Evolutionary conservation across 495 filamentous ascomycete species (phyloP).

Genomic region (Eremomyces bilateralis): DNA sequence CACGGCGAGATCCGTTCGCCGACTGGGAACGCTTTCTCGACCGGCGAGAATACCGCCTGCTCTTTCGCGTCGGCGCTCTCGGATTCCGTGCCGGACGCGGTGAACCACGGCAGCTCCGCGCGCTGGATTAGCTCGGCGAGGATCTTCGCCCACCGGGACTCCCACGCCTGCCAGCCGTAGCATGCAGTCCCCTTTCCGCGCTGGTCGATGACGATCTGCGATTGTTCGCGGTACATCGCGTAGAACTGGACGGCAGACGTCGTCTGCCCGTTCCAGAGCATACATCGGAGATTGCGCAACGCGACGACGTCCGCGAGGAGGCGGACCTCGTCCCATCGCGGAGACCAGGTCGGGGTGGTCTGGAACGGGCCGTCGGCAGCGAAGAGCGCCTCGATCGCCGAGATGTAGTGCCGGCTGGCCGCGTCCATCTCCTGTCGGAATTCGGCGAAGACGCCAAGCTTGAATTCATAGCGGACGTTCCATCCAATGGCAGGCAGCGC

Average conservation of each 20-base stretch:
- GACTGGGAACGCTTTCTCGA: constrained; percentile 45
- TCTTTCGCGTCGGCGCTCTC: constrained; percentile 2
- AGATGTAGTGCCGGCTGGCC: constrained; percentile 60
- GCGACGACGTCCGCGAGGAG: constrained; percentile 59
- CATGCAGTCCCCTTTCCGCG: constrained; percentile 61
- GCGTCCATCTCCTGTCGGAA: constrained; percentile 79
- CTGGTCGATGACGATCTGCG: constrained; percentile 54
- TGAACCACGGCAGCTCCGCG: constrained; percentile 22
- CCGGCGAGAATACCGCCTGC: constrained; percentile 29
- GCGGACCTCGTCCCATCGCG: constrained; percentile 67
- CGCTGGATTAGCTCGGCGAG: constrained; percentile 64
- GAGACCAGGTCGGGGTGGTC: constrained; percentile 66
- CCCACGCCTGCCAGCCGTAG: constrained; percentile 78
- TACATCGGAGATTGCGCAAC: constrained; percentile 55
- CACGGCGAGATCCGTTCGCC: constrained; percentile 48
- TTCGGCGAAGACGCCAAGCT: constrained; percentile 72
- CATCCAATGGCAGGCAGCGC: constrained; percentile 67
- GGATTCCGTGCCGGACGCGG: constrained; percentile 9
- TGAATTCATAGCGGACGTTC: constrained; percentile 85
- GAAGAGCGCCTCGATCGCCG: constrained; percentile 63
- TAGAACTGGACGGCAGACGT: constrained; percentile 56
- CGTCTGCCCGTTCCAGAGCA: constrained; percentile 53
- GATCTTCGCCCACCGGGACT: constrained; percentile 56
- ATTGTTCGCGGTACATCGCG: constrained; percentile 46
- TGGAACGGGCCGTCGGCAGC: constrained; percentile 57